Base-by-base conservation (phyloP, 139 green algal species). In the Chlorella sorokiniana region DNA sequence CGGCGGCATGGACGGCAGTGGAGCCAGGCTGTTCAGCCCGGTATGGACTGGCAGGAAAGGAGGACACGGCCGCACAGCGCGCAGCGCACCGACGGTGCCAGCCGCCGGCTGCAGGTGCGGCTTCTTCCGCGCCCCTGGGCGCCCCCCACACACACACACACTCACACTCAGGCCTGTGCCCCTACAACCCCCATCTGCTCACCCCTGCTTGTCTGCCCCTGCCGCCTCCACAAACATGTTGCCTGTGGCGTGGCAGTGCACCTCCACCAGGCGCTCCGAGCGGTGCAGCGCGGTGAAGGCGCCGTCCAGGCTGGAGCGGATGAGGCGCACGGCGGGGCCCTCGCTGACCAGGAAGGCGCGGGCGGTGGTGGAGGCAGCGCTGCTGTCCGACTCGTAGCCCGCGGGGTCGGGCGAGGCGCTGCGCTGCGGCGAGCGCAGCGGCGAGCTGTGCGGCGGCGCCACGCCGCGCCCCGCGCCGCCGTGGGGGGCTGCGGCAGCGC, bases 141-240 rank as follows among this genome's bases (percentile, higher is more conserved):
- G n/a, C n/a, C n/a, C n/a, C n/a, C n/a, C n/a, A n/a, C n/a, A n/a
- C n/a, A n/a, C n/a, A n/a, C n/a, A n/a, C n/a, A n/a, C n/a, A n/a
- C n/a, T n/a, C n/a, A n/a, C n/a, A n/a, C n/a, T n/a, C n/a, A n/a
- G n/a, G n/a, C n/a, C n/a, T n/a, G n/a, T n/a, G n/a, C n/a, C n/a
- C n/a, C n/a, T n/a, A 18, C 64, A 29, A 40, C 22, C 48, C 48
- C 48, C 20, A n/a, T n/a, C 20, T 10, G 22, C 78, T 44, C 78
- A 83, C 78, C 65, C 65, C 35, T 75, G 44, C 51, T 69, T 61
- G 78, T 76, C 78, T 2, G 76, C 59, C 35, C 59, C 40, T 10
- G 81, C 33, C 29, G 54, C 40, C 65, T 85, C 81, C 38, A 85
- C 59, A 69, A 85, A 85, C 71, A 85, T 76, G 52, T 76, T 77